These are phyloP conservation scores for Trichopus zeylanicus DNA, from an alignment of 116 monocot genomes.

Conservation along the genomic window DNA sequence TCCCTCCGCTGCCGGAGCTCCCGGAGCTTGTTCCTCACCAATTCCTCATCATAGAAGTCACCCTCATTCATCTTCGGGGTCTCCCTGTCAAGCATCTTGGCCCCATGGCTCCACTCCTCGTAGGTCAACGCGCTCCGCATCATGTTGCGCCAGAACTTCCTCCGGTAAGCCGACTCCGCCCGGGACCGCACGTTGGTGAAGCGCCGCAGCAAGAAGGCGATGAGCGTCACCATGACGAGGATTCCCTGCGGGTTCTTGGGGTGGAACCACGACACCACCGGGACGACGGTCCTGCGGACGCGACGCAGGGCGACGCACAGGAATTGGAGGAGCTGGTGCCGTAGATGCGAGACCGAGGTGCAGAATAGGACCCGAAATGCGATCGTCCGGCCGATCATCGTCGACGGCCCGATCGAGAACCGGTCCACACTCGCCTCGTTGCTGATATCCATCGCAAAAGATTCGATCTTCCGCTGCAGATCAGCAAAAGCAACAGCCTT, in stretches of 20 bases:
- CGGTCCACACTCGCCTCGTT: conserved; percentile 42
- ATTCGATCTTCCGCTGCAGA: too few species aligned
- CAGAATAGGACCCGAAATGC: conserved; percentile 65
- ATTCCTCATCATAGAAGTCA: conserved; percentile 81
- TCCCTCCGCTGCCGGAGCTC: conserved; percentile 69
- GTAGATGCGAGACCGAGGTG: conserved; percentile 33
- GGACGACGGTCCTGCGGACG: conserved; percentile 6
- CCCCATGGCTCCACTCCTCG: conserved; percentile 92
- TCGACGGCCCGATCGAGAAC: conserved; percentile 60
- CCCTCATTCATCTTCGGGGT: conserved; percentile 39
- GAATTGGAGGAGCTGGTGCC: conserved; percentile 6
- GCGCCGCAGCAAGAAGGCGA: conserved; percentile 50
- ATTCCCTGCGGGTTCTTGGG: conserved; percentile 76
- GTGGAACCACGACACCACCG: conserved; percentile 59
- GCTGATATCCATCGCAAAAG: conserved; percentile 39
- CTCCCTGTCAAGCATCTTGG: conserved; percentile 88
- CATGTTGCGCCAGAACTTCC: conserved; percentile 91
- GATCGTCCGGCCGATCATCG: conserved; percentile 63
- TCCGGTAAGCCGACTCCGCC: conserved; percentile 66
- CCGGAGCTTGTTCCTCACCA: conserved; percentile 74
- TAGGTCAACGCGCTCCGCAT: conserved; percentile 79
- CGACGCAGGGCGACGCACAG: conserved; percentile 3
- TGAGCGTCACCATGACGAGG: conserved; percentile 47
- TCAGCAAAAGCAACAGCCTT: too few species aligned
- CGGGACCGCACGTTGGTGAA: conserved; percentile 52